Evolutionary conservation across 2,329 filamentous ascomycete species (phyloP).

Genomic region (Ciborinia camelliae): DNA sequence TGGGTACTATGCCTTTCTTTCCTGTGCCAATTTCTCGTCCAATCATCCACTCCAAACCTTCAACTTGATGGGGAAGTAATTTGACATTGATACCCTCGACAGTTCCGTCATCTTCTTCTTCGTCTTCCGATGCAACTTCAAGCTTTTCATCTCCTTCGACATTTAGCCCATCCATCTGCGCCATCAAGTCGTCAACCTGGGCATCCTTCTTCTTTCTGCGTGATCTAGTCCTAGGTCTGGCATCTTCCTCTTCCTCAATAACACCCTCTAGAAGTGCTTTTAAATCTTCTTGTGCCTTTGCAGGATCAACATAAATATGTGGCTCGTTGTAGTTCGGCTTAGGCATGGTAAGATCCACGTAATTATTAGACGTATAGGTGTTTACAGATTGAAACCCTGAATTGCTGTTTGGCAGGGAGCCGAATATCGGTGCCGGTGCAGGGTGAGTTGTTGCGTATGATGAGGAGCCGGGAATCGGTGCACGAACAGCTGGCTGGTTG

Average conservation of each 20-base stretch:
- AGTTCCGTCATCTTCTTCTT: conserved; percentile 56
- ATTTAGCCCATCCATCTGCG: conserved; percentile 40
- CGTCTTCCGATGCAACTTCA: conserved; percentile 41
- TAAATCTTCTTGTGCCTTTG: conserved; percentile 70
- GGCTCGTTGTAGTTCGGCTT: conserved; percentile 29
- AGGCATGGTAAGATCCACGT: conserved; percentile 35
- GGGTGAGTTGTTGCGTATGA: conserved; percentile 35
- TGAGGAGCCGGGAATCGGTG: conserved; percentile 26
- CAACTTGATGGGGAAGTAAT: conserved; percentile 88
- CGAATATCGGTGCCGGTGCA: conserved; percentile 30
- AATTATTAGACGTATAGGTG: conserved; percentile 27
- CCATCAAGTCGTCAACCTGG: conserved; percentile 34
- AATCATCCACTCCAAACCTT: conserved; percentile 92
- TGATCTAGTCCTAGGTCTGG: conserved; percentile 39
- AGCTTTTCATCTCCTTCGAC: conserved; percentile 43
- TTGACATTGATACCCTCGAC: conserved; percentile 83
- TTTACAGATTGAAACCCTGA: conserved; percentile 34
- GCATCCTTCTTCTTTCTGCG: conserved; percentile 40
- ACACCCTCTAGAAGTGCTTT: conserved; percentile 80
- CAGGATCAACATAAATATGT: conserved; percentile 51
- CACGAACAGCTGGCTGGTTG: conserved; percentile 26
- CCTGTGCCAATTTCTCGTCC: conserved; percentile 84
- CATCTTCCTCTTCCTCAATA: conserved; percentile 63
- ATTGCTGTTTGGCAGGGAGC: conserved; percentile 34
- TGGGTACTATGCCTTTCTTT: conserved; percentile 77